Evolutionary conservation across 2,329 filamentous ascomycete genomes (phyloP).

Genomic region (Teratosphaeria pseudoeucalypti): DNA sequence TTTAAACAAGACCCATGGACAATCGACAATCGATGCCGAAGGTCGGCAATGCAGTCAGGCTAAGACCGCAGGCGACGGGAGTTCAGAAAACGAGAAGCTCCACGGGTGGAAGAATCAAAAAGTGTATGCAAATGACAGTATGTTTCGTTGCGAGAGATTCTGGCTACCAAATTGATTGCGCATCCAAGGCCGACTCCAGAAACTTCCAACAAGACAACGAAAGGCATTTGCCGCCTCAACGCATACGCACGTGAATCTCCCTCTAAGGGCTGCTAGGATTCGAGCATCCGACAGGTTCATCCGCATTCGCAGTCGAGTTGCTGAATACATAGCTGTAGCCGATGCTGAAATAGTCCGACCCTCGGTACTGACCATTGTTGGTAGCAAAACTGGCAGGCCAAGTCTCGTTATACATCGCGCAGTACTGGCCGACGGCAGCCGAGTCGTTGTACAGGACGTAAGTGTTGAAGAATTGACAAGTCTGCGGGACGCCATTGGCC

Average conservation of each 20-base stretch:
- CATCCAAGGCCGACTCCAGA: neutral
- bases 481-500: slow-evolving; percentile 10
- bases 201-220: neutral
- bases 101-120: no score
- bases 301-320: slow-evolving; percentile 9
- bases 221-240: neutral
- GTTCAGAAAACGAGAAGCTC: no score
- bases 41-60: no score
- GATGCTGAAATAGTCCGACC: slow-evolving; percentile 13
- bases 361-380: slow-evolving; percentile 16
- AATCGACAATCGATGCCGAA: no score
- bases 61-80: no score
- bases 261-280: slow-evolving; percentile 4
- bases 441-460: slow-evolving; percentile 22
- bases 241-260: neutral
- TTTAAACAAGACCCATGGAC: no score
- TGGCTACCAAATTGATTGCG: neutral
- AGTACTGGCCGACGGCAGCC: slow-evolving; percentile 18
- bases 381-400: slow-evolving; percentile 16
- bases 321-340: slow-evolving; percentile 10
- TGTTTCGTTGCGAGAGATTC: no score
- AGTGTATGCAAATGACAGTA: no score
- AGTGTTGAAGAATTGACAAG: slow-evolving; percentile 26
- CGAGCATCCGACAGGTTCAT: slow-evolving; percentile 6
- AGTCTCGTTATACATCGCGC: slow-evolving; percentile 16